These are phyloP conservation scores for Boechera divaricarpa DNA, from an alignment of 345 rosid species.

Conservation along the genomic window DNA sequence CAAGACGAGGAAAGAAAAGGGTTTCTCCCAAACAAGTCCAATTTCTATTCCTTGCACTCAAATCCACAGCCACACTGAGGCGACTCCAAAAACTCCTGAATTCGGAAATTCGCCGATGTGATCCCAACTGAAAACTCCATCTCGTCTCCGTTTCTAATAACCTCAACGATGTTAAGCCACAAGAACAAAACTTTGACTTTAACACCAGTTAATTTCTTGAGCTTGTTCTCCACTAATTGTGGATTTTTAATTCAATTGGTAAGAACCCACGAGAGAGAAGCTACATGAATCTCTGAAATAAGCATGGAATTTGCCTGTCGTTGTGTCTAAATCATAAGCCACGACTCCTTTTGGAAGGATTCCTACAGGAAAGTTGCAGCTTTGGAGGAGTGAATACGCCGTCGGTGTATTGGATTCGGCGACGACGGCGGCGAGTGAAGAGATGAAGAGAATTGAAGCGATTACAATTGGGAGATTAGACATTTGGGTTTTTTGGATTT, in stretches of 20 bases:
- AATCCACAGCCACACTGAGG: constrained; percentile 99
- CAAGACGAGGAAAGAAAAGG: constrained; percentile 64
- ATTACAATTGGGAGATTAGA: constrained; percentile 20
- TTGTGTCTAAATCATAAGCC: constrained; percentile 66
- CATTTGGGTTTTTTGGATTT: constrained; percentile 2
- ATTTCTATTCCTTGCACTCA: constrained; percentile 55
- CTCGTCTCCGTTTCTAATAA: constrained; percentile 61
- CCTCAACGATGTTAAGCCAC: constrained; percentile 95
- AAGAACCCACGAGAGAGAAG: constrained; percentile 88
- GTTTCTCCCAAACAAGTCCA: constrained; percentile 47
- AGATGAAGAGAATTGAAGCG: constrained; percentile 39
- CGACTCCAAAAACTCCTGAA: constrained; percentile 78
- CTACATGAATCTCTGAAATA: constrained; percentile 69
- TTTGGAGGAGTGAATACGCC: constrained; percentile 71
- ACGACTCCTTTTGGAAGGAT: constrained; percentile 75
- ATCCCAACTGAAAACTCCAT: constrained; percentile 89
- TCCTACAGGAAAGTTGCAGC: constrained; percentile 80
- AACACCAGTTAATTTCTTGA: constrained; percentile 68
- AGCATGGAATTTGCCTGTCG: constrained; percentile 69
- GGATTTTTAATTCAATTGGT: constrained; percentile 77
- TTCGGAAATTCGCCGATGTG: constrained; percentile 75
- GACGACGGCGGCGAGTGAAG: constrained; percentile 44
- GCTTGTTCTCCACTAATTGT: constrained; percentile 73
- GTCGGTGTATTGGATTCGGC: constrained; percentile 43
- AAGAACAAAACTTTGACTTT: constrained; percentile 86